These are phyloP conservation scores for Bromus sterilis DNA, from an alignment of 176 grass and related monocot species.

Conservation along the genomic window DNA sequence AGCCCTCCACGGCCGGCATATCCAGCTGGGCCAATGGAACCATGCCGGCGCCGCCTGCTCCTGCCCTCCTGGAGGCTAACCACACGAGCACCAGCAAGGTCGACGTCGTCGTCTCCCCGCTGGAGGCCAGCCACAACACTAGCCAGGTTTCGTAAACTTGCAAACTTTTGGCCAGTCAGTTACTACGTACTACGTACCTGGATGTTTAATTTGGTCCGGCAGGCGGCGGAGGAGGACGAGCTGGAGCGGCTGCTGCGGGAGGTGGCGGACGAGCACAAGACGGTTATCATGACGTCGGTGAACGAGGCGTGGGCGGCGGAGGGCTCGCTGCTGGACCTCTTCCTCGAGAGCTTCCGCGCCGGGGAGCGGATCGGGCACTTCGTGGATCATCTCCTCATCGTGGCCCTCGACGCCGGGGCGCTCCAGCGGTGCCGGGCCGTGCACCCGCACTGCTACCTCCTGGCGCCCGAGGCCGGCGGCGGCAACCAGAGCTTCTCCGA, in stretches of 20 bases:
- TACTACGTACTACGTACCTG: background rate
- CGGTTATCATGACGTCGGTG: conserved; percentile 75
- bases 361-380: conserved; percentile 50
- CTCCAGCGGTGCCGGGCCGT: conserved; percentile 39
- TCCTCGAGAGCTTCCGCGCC: conserved; percentile 58
- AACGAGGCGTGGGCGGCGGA: conserved; percentile 74
- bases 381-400: conserved; percentile 56
- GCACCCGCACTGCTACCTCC: conserved; percentile 70
- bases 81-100: background rate
- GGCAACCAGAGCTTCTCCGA: conserved; percentile 40
- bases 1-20: conserved; percentile 1
- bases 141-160: background rate
- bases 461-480: conserved; percentile 5
- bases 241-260: conserved; percentile 35
- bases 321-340: conserved; percentile 67
- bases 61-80: background rate
- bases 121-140: conserved; percentile 6
- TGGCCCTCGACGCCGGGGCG: conserved; percentile 53
- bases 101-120: background rate
- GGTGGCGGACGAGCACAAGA: conserved; percentile 57
- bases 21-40: conserved; percentile 41
- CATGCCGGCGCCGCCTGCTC: background rate
- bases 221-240: conserved; percentile 17
- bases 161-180: background rate
- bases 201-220: background rate